These are phyloP conservation scores for Starmerella cellae DNA, from an alignment of 805 yeast genomes.

Conservation along the genomic window DNA sequence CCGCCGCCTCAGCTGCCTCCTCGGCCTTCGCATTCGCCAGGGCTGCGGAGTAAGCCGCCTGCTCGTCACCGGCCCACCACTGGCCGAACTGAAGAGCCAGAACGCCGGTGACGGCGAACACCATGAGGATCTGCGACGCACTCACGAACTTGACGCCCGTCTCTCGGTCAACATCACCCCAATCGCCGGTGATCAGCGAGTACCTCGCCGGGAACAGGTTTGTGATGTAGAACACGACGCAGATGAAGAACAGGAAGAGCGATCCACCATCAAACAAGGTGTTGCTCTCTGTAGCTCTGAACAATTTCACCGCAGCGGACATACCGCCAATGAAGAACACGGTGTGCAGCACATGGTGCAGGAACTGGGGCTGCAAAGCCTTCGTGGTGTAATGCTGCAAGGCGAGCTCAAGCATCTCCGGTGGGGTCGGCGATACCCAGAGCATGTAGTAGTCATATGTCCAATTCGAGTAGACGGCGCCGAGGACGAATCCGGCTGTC, in stretches of 20 bases:
- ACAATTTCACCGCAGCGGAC: slow-evolving; percentile 65
- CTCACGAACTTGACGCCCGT: slow-evolving; percentile 88
- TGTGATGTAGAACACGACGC: slow-evolving; percentile 68
- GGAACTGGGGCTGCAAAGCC: slow-evolving; percentile 48
- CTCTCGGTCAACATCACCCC: slow-evolving; percentile 86
- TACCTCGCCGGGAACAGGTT: slow-evolving; percentile 71
- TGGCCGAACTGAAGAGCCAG: slow-evolving; percentile 75
- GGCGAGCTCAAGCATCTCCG: slow-evolving; percentile 45
- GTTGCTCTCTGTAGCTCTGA: slow-evolving; percentile 75
- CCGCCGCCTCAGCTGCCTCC: not conserved
- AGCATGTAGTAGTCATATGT: slow-evolving; percentile 70
- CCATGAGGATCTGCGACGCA: slow-evolving; percentile 69
- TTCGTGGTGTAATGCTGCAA: slow-evolving; percentile 61
- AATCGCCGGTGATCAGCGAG: slow-evolving; percentile 54
- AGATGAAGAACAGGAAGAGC: slow-evolving; percentile 56
- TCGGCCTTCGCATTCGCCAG: not conserved
- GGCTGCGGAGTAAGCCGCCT: slow-evolving; percentile 9
- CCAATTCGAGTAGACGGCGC: slow-evolving; percentile 62
- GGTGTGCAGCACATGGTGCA: slow-evolving; percentile 50
- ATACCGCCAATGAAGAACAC: slow-evolving; percentile 52
- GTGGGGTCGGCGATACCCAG: slow-evolving; percentile 44
- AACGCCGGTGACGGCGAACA: slow-evolving; percentile 63
- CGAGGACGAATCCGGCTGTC: slow-evolving; percentile 65
- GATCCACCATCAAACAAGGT: slow-evolving; percentile 85
- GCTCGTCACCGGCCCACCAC: slow-evolving; percentile 50